Conservation (phyloP, 2,329 filamentous ascomycete species). For the Pestalotiopsis sp. region DNA sequence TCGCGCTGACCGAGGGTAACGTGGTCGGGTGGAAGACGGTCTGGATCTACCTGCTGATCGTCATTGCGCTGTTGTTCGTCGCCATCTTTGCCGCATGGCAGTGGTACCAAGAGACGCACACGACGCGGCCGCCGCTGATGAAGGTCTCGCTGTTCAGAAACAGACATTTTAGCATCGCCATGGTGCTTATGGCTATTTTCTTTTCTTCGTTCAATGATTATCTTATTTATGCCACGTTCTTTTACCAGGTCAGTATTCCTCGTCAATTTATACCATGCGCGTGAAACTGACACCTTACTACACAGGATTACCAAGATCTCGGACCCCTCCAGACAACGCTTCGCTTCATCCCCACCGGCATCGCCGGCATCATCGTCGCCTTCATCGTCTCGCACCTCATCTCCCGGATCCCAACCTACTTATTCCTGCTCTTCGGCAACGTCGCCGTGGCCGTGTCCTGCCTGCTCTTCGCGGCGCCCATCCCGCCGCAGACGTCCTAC, state of each 20-base stretch:
- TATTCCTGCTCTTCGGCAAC: slow-evolving; percentile 61
- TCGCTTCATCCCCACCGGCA: slow-evolving; percentile 68
- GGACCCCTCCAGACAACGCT: slow-evolving; percentile 67
- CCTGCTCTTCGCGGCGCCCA: slow-evolving; percentile 66
- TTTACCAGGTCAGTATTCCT: slow-evolving; percentile 53
- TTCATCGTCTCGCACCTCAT: slow-evolving; percentile 59
- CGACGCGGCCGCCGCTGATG: slow-evolving; percentile 59
- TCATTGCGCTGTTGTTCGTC: slow-evolving; percentile 59
- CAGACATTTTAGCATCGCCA: slow-evolving; percentile 61
- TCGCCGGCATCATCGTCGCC: slow-evolving; percentile 60
- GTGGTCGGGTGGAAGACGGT: slow-evolving; percentile 68
- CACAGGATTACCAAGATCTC: slow-evolving; percentile 60
- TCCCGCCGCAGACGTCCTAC: slow-evolving; percentile 62
- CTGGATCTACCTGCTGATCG: slow-evolving; percentile 63
- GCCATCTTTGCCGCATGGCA: slow-evolving; percentile 64
- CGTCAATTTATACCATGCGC: accelerated
- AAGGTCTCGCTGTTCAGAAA: slow-evolving; percentile 67
- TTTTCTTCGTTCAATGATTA: slow-evolving; percentile 71
- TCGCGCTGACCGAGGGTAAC: slow-evolving; percentile 70
- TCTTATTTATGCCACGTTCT: slow-evolving; percentile 69
- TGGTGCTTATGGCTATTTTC: slow-evolving; percentile 68
- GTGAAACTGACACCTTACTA: not conserved
- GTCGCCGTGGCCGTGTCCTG: slow-evolving; percentile 55
- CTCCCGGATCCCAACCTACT: slow-evolving; percentile 57
- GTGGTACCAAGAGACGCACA: slow-evolving; percentile 57